A percentile compares a stretch with the other conserved stretches of the same genome.
These are phyloP conservation scores for Zarea fungicola DNA, from an alignment of 2,329 filamentous ascomycete species.

Conservation along the genomic window DNA sequence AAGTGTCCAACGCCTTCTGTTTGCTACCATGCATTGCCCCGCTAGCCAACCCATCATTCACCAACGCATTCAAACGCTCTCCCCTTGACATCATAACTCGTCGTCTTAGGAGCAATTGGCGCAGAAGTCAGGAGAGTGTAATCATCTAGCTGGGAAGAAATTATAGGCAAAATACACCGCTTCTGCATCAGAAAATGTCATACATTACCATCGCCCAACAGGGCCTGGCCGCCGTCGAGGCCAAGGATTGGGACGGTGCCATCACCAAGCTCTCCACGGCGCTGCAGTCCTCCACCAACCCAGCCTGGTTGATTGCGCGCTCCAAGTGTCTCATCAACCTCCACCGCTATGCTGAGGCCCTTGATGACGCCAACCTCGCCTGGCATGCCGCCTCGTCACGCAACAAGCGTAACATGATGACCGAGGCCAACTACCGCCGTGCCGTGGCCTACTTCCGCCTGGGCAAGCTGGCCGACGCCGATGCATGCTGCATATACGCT, in stretches of 20 bases:
- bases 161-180: neutral
- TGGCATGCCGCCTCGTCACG: conserved; percentile 59
- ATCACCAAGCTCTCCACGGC: conserved; percentile 64
- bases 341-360: conserved; percentile 55
- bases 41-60: no score
- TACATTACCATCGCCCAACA: conserved; percentile 44
- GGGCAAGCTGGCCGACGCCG: conserved; percentile 68
- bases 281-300: conserved; percentile 60
- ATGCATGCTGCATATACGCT: conserved; percentile 61
- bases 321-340: conserved; percentile 71
- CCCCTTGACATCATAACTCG: no score
- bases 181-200: conserved; percentile 39
- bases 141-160: no score
- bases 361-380: conserved; percentile 65
- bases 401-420: conserved; percentile 68
- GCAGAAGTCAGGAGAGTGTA: no score
- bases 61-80: no score
- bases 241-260: conserved; percentile 60
- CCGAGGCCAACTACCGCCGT: conserved; percentile 76
- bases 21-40: no score
- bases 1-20: no score
- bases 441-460: conserved; percentile 68
- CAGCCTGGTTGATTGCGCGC: conserved; percentile 75
- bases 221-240: conserved; percentile 62
- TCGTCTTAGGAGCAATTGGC: no score